Evolutionary conservation across 1,284 basidiomycete species (phyloP).

Genomic region (Moesziomyces globuligerus): DNA sequence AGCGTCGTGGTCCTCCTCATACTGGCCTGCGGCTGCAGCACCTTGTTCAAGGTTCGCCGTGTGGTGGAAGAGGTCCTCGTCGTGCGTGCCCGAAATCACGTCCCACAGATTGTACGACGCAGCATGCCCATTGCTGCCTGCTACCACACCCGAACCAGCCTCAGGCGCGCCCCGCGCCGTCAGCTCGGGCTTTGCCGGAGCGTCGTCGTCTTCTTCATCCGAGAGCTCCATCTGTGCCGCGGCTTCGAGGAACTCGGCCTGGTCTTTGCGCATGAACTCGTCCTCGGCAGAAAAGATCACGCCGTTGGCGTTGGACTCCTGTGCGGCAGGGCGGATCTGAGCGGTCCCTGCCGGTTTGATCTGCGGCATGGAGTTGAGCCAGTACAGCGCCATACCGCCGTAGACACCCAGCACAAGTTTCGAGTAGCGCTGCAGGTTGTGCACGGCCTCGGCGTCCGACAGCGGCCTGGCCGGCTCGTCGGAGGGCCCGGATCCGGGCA

Average conservation of each 20-base stretch:
- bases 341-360: neutral
- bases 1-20: slow-evolving; percentile 27
- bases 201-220: slow-evolving; percentile 35
- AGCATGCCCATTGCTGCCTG: slow-evolving; percentile 9
- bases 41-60: slow-evolving; percentile 48
- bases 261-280: slow-evolving; percentile 48
- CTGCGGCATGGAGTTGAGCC: slow-evolving; percentile 51
- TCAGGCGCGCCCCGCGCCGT: neutral
- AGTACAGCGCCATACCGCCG: slow-evolving; percentile 56
- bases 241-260: slow-evolving; percentile 49
- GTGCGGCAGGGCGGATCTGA: neutral
- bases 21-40: slow-evolving; percentile 38
- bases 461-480: slow-evolving; percentile 32
- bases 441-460: slow-evolving; percentile 47
- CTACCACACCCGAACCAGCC: slow-evolving; percentile 1
- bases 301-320: neutral
- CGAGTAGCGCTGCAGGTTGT: slow-evolving; percentile 53
- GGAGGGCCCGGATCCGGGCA: slow-evolving; percentile 26
- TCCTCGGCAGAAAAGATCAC: slow-evolving; percentile 48
- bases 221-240: slow-evolving; percentile 51
- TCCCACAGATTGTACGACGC: slow-evolving; percentile 52
- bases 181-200: neutral
- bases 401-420: slow-evolving; percentile 60
- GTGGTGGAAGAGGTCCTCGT: slow-evolving; percentile 59
- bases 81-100: slow-evolving; percentile 55